Evolutionary conservation across 352 stramenopile genomes (phyloP).

Genomic region (Peronosclerospora sorghi): DNA sequence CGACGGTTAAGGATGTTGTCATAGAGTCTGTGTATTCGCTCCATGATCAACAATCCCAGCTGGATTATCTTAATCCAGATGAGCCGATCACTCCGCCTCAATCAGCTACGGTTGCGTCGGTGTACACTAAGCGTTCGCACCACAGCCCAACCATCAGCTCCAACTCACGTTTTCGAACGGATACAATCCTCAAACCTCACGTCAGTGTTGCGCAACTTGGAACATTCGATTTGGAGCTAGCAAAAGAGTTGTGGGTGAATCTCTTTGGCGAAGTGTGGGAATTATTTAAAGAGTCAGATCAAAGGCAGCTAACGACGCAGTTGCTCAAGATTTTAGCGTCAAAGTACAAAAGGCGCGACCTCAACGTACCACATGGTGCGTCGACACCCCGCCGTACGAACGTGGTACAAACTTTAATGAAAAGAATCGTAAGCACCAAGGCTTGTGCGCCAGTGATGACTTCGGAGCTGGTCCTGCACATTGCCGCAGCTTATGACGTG

Average conservation of each 20-base stretch:
- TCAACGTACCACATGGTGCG: slow-evolving; percentile 52
- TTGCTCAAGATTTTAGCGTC: slow-evolving; percentile 73
- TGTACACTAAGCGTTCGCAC: too few relatives aligned
- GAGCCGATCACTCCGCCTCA: too few relatives aligned
- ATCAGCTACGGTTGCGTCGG: too few relatives aligned
- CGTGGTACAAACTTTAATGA: slow-evolving; percentile 77
- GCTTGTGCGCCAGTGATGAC: slow-evolving; percentile 57
- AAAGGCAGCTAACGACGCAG: too few relatives aligned
- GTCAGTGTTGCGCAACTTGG: slow-evolving; percentile 50
- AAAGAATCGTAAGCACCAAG: slow-evolving; percentile 51
- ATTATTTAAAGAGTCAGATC: slow-evolving; percentile 31
- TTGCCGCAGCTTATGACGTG: slow-evolving; percentile 76
- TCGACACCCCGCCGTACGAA: slow-evolving; percentile 53
- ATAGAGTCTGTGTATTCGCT: too few relatives aligned
- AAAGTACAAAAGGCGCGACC: slow-evolving; percentile 82
- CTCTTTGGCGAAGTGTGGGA: slow-evolving; percentile 55
- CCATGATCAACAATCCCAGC: too few relatives aligned
- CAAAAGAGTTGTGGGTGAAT: slow-evolving; percentile 72
- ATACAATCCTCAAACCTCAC: slow-evolving; percentile 34
- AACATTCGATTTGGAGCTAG: slow-evolving; percentile 74
- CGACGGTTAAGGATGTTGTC: too few relatives aligned
- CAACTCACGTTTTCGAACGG: slow-evolving; percentile 12
- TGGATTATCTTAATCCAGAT: too few relatives aligned
- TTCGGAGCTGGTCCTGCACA: too few relatives aligned
- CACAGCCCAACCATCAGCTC: too few relatives aligned